Evolutionary conservation across 2,329 filamentous ascomycete species (phyloP).

Genomic region (Trichophyton mentagrophytes): DNA sequence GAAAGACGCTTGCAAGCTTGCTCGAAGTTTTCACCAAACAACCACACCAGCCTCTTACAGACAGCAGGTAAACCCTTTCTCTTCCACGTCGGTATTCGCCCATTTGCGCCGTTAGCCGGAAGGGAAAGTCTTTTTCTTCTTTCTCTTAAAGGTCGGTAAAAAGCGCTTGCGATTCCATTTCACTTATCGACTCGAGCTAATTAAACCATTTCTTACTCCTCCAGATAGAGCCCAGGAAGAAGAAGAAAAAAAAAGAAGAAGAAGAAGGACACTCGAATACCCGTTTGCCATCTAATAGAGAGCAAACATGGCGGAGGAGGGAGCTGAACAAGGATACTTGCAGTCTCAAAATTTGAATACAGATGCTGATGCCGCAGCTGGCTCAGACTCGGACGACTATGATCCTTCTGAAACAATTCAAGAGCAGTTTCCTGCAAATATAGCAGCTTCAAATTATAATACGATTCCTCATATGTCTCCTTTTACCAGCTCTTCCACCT

Average conservation of each 20-base stretch:
- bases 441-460: conserved; percentile 22
- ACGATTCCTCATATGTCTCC: conserved; percentile 19
- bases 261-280: neutral
- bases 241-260: neutral
- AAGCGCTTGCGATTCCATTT: neutral
- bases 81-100: neutral
- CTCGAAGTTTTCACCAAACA: neutral
- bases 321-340: conserved; percentile 42
- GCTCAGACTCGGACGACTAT: conserved; percentile 45
- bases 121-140: neutral
- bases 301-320: conserved; percentile 39
- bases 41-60: neutral
- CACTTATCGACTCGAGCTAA: neutral
- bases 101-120: neutral
- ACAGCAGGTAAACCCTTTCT: neutral
- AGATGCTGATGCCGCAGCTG: conserved; percentile 33
- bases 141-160: neutral
- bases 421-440: conserved; percentile 27
- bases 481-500: conserved; percentile 16
- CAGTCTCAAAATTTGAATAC: conserved; percentile 38
- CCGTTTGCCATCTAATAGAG: neutral
- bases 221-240: neutral
- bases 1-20: neutral
- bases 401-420: conserved; percentile 39
- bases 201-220: neutral